Evolutionary conservation across 768 basidiomycete species (phyloP), one percentile per base, ranked within the genome.

Genomic region (Russula sp.): DNA sequence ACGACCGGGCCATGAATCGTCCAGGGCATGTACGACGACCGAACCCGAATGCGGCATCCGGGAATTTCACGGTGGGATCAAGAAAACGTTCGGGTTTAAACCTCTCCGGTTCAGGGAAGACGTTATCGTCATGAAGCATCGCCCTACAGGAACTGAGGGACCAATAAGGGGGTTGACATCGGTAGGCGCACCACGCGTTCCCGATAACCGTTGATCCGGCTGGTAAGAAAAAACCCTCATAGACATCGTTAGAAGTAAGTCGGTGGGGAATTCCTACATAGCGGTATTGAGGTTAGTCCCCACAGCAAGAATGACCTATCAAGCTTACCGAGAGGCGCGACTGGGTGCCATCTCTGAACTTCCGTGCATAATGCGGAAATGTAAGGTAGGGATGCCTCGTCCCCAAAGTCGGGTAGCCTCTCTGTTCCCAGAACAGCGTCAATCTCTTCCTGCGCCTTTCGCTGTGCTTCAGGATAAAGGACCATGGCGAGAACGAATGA

Each of bases 21-120:
- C 73, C 73, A 4, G 73, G 69, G 59, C 73, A 73, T 40, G 68
- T 68, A 10, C 66, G 53, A 34, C 64, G 59, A 18, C 72, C 70
- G 58, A 57, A 55, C 22, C 61, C 22, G 52, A 57, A 22, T 16
- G 50, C 64, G 11, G 45, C 48, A 49, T 45, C 63, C 34, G 59
- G 59, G 40, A 35, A 60, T 40, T 27, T 58, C 48, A 48, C 39
- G 1, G 16, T 22, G 47, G 57, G 57, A 49, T 27, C 57, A 9
- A 58, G 59, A 60, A 73, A 77, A 18, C 77, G 75, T 32, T 77
- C 75, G 4, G 77, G 79, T 31, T 74, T 75, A 65, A 78, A 78
- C 14, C 42, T 47, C 13, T 73, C 68, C 16, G 78, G 76, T 18
- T 77, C 68, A 4, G 76, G 75, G 58, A 73, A 78, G 37, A 68